Conservation (phyloP, 1,284 basidiomycete species). For the Boletellus deceptivus region DNA sequence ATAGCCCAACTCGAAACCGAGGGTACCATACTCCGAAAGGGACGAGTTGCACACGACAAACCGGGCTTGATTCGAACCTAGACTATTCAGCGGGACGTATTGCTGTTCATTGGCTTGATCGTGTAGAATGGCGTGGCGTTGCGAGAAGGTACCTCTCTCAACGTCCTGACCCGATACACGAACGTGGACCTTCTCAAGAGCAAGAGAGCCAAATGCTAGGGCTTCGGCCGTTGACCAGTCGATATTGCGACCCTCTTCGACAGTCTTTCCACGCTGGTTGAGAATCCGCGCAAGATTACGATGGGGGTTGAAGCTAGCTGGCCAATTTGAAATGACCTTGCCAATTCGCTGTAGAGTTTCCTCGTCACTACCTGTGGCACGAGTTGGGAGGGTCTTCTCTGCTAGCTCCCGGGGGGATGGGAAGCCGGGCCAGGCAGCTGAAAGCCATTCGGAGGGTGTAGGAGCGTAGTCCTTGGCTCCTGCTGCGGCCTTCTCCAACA, state of each 20-base stretch:
- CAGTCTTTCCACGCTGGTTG: slow-evolving; percentile 80
- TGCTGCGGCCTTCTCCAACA: slow-evolving; percentile 91
- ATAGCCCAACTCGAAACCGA: slow-evolving; percentile 99
- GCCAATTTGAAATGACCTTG: slow-evolving; percentile 82
- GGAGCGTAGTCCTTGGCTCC: slow-evolving; percentile 94
- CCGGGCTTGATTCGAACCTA: slow-evolving; percentile 83
- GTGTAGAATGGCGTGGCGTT: slow-evolving; percentile 95
- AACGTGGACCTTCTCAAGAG: slow-evolving; percentile 91
- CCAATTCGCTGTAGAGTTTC: slow-evolving; percentile 86
- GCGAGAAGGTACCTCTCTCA: slow-evolving; percentile 99
- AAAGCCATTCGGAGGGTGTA: slow-evolving; percentile 94
- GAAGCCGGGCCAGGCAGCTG: slow-evolving; percentile 98
- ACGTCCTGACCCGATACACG: slow-evolving; percentile 98
- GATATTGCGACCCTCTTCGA: slow-evolving; percentile 89
- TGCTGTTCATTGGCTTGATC: slow-evolving; percentile 93
- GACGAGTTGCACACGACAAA: slow-evolving; percentile 98
- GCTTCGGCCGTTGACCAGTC: slow-evolving; percentile 99
- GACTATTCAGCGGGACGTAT: slow-evolving; percentile 87
- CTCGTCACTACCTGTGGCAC: slow-evolving; percentile 80
- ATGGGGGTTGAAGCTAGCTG: slow-evolving; percentile 85
- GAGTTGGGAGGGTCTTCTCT: slow-evolving; percentile 87
- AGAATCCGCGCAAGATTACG: slow-evolving; percentile 95
- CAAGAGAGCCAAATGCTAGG: slow-evolving; percentile 92
- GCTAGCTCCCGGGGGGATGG: slow-evolving; percentile 95
- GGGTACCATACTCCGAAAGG: slow-evolving; percentile 91